phyloP scores from a whole-genome alignment of 257 asterid species.

The Penstemon davidsonii region DNA sequence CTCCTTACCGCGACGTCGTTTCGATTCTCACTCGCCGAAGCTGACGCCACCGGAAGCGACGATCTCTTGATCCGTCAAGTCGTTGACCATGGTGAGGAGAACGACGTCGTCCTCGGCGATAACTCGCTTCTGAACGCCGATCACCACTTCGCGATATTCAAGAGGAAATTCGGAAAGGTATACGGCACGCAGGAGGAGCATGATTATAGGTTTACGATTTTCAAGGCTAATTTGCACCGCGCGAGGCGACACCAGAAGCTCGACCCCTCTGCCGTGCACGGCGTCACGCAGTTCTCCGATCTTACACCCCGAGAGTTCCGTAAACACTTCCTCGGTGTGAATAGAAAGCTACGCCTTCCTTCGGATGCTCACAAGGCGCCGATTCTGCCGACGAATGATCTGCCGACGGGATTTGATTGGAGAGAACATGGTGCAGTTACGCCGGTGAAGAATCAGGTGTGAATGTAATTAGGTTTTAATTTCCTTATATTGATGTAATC shows the following conservation, averaged over 20 bases:
- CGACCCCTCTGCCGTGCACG: slow-evolving; percentile 86
- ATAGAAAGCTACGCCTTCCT: slow-evolving; percentile 60
- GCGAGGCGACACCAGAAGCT: slow-evolving; percentile 74
- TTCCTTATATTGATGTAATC: not conserved
- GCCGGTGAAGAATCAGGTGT: slow-evolving; percentile 80
- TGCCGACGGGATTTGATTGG: slow-evolving; percentile 82
- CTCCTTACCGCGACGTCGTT: too few relatives aligned
- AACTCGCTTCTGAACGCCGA: slow-evolving; percentile 50
- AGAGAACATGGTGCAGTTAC: slow-evolving; percentile 85
- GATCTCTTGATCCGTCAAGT: slow-evolving; percentile 76
- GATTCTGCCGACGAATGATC: slow-evolving; percentile 69
- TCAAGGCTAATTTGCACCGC: slow-evolving; percentile 77
- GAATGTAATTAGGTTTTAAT: slow-evolving; percentile 17
- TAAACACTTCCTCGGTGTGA: slow-evolving; percentile 57
- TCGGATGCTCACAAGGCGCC: slow-evolving; percentile 75
- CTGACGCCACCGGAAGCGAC: slow-evolving; percentile 26
- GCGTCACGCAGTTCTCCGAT: slow-evolving; percentile 88
- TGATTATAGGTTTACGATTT: slow-evolving; percentile 61
- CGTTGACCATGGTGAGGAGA: slow-evolving; percentile 41
- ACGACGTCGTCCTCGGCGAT: slow-evolving; percentile 24
- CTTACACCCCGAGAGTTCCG: slow-evolving; percentile 76
- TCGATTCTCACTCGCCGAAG: too few relatives aligned
- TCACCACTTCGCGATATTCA: slow-evolving; percentile 64
- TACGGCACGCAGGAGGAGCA: slow-evolving; percentile 70
- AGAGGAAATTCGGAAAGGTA: slow-evolving; percentile 57